These are phyloP conservation scores for Chenopodium album DNA, from an alignment of 148 eudicot genomes.

Conservation along the genomic window DNA sequence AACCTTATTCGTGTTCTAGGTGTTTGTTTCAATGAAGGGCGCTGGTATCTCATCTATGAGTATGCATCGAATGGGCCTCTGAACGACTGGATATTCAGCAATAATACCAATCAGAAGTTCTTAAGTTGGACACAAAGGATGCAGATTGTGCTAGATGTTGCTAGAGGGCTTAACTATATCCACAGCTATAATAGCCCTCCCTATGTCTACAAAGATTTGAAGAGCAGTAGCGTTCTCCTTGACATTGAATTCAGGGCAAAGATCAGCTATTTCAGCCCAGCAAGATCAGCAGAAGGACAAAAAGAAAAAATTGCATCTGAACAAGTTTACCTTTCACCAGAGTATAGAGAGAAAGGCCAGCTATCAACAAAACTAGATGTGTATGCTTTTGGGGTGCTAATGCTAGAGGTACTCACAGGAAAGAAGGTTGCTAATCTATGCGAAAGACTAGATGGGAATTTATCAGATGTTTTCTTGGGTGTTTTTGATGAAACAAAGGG, in stretches of 20 bases:
- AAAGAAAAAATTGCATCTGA: conserved; percentile 46
- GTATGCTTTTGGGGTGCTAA: conserved; percentile 72
- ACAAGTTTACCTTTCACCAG: conserved; percentile 77
- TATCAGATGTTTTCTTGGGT: conserved; percentile 42
- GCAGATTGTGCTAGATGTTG: conserved; percentile 73
- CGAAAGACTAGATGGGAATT: conserved; percentile 30
- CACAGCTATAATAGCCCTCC: conserved; percentile 81
- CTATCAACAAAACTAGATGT: conserved; percentile 85
- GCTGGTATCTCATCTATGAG: conserved; percentile 82
- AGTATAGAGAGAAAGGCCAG: conserved; percentile 62
- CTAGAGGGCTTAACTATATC: conserved; percentile 79
- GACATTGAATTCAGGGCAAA: conserved; percentile 75
- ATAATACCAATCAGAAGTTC: conserved; percentile 35
- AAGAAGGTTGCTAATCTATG: conserved; percentile 40
- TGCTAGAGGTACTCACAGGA: conserved; percentile 74
- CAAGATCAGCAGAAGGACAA: conserved; percentile 47
- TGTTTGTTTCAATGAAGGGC: conserved; percentile 66
- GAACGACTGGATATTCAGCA: conserved; percentile 59
- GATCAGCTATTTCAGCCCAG: conserved; percentile 63
- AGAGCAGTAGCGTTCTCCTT: conserved; percentile 66
- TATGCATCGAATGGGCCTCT: conserved; percentile 79
- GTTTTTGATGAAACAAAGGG: conserved; percentile 39
- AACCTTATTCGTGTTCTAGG: conserved; percentile 72
- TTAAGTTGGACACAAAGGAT: conserved; percentile 76
- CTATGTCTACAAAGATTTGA: conserved; percentile 69